Evolutionary conservation across 805 yeast genomes (phyloP), one percentile per base, ranked within the genome.

Genomic region (Spathaspora arborariae): DNA sequence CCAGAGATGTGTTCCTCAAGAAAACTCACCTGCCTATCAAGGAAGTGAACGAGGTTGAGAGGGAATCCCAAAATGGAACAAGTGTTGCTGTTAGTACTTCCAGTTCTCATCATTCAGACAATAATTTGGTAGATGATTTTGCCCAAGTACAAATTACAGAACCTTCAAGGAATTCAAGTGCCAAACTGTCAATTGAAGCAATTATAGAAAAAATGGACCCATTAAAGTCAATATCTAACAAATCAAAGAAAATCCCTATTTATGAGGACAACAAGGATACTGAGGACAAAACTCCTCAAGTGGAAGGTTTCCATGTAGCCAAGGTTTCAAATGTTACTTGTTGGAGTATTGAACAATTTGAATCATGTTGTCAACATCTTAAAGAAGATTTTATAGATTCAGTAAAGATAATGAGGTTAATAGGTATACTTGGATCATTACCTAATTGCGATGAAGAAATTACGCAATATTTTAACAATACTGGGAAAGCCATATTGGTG

Each of bases 131-230:
- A 8, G 62, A 60, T 10, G 63, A 63, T 41, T 60, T 67, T 47
- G 64, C 69, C 2, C 64, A 57, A 35, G 72, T 67, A 6, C 54
- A 63, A 33, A 52, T 63, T 5, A 56, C 56, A 1, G 64, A 43
- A 19, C 11, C 39, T 5, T 20, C 24, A 13, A n/a, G 34, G 5
- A 19, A n/a, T 5, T 7, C 6, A 7, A 30, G 16, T 15, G 35
- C 35, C 18, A 30, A 30, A 30, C 35, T 30, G 35, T 27, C 42
- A 37, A 41, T 36, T 26, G 43, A 39, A 16, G 51, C 48, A 16
- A 48, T 44, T 39, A 63, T 74, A 20, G 75, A 68, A 34, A 72
- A 60, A 46, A 59, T 71, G 0, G 78, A 74, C 51, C 79, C 79
- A 2, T 58, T 74, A 21, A 62, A 55, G 40, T 56, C 62, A 4